Evolutionary conservation across 768 basidiomycete genomes (phyloP).

Genomic region (Amanita muscaria): DNA sequence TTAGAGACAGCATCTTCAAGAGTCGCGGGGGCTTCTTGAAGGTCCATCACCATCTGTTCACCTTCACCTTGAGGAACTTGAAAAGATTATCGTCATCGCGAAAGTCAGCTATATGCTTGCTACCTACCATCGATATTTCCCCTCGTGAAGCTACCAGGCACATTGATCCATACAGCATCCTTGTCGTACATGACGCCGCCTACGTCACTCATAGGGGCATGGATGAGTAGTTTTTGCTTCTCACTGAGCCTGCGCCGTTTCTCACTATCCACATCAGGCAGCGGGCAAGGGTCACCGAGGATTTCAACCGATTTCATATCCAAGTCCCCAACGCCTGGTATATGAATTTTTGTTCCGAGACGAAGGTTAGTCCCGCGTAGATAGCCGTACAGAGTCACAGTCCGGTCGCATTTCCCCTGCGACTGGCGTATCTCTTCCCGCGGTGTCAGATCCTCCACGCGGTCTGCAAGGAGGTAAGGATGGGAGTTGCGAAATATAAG

Average conservation of each 20-base stretch:
- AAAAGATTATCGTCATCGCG: constrained; percentile 1
- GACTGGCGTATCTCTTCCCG: constrained; percentile 70
- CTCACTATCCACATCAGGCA: constrained; percentile 87
- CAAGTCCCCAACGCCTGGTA: constrained; percentile 92
- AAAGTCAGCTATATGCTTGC: not conserved
- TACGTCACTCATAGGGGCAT: constrained; percentile 98
- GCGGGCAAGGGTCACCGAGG: constrained; percentile 91
- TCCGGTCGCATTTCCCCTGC: constrained; percentile 89
- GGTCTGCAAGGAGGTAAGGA: constrained; percentile 90
- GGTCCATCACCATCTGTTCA: constrained; percentile 94
- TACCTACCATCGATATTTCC: constrained; percentile 56
- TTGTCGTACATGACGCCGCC: constrained; percentile 97
- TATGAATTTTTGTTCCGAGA: constrained; percentile 71
- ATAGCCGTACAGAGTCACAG: constrained; percentile 90
- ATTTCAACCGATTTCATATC: constrained; percentile 62
- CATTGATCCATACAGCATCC: constrained; percentile 97
- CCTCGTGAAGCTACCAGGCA: constrained; percentile 87
- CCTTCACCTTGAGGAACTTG: constrained; percentile 79
- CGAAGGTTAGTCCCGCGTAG: constrained; percentile 84
- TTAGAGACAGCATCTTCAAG: constrained; percentile 77
- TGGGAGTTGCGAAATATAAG: constrained; percentile 93
- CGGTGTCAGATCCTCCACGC: constrained; percentile 90
- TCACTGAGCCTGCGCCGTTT: constrained; percentile 89
- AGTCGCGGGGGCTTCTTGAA: constrained; percentile 79
- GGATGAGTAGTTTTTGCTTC: constrained; percentile 84